Conservation (phyloP, 1,284 basidiomycete species). For the Meira nashicola region DNA sequence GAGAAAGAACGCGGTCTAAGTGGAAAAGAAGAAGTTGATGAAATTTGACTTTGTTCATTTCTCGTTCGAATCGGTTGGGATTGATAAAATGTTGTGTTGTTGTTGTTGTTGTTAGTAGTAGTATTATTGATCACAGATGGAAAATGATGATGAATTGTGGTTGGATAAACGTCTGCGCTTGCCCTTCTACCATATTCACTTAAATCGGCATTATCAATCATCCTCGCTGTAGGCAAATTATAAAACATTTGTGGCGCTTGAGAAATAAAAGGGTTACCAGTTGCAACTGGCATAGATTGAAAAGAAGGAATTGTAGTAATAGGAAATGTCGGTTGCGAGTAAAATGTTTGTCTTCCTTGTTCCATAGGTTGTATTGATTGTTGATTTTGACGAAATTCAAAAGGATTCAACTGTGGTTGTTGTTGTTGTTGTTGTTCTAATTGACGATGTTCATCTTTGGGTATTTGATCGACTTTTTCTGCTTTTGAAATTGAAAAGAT, state of each 20-base stretch:
- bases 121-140: too few species aligned
- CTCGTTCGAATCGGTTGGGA: background rate
- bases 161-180: too few species aligned
- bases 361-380: background rate
- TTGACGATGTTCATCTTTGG: constrained; percentile 1
- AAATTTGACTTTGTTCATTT: background rate
- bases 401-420: background rate
- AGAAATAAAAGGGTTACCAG: too few species aligned
- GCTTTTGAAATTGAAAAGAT: constrained; percentile 55
- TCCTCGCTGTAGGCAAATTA: too few species aligned
- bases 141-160: too few species aligned
- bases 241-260: too few species aligned
- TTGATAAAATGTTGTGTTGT: background rate
- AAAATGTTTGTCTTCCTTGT: too few species aligned
- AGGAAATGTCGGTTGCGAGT: too few species aligned
- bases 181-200: too few species aligned
- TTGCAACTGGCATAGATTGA: background rate
- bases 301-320: background rate
- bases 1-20: background rate
- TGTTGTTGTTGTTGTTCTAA: background rate
- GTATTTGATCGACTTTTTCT: constrained; percentile 29
- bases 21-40: constrained; percentile 10
- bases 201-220: too few species aligned
- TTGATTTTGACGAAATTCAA: background rate
- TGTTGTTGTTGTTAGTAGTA: too few species aligned